Conservation (phyloP, 768 basidiomycete species). For the Boletus rubroflammeus region DNA sequence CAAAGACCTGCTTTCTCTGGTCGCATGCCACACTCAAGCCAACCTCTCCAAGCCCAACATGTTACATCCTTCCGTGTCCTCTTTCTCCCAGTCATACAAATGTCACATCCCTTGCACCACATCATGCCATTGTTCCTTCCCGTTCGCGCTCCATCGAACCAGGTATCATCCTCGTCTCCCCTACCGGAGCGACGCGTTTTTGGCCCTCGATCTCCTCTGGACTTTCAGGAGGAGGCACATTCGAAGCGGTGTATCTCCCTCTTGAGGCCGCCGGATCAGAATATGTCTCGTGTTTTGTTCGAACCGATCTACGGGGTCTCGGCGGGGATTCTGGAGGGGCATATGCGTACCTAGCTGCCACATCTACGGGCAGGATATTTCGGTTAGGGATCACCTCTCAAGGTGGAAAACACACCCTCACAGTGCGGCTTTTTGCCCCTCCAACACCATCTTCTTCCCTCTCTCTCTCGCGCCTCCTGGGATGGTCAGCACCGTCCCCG, state of each 20-base stretch:
- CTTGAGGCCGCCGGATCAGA: constrained; percentile 50
- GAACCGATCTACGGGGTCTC: constrained; percentile 52
- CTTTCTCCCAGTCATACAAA: constrained; percentile 39
- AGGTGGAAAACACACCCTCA: constrained; percentile 64
- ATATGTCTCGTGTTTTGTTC: constrained; percentile 60
- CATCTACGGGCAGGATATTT: constrained; percentile 63
- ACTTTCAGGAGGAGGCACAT: constrained; percentile 72
- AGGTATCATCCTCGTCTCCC: constrained; percentile 75
- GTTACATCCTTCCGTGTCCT: constrained; percentile 80
- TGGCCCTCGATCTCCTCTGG: constrained; percentile 89
- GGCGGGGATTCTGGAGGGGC: constrained; percentile 7
- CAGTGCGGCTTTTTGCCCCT: constrained; percentile 53
- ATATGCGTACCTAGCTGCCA: constrained; percentile 54
- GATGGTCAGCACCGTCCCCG: constrained; percentile 40
- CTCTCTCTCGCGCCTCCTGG: constrained; percentile 40
- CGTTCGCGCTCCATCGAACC: constrained; percentile 60
- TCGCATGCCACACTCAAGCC: constrained; percentile 72
- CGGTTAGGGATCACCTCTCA: constrained; percentile 61
- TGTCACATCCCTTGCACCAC: constrained; percentile 49
- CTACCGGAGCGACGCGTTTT: constrained; percentile 69
- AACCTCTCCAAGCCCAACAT: constrained; percentile 55
- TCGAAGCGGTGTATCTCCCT: constrained; percentile 43
- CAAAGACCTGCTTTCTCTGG: constrained; percentile 79
- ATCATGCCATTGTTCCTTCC: constrained; percentile 58
- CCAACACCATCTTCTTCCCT: constrained; percentile 43